Conservation (phyloP, 768 basidiomycete species). For the Psilocybe azurescens region DNA sequence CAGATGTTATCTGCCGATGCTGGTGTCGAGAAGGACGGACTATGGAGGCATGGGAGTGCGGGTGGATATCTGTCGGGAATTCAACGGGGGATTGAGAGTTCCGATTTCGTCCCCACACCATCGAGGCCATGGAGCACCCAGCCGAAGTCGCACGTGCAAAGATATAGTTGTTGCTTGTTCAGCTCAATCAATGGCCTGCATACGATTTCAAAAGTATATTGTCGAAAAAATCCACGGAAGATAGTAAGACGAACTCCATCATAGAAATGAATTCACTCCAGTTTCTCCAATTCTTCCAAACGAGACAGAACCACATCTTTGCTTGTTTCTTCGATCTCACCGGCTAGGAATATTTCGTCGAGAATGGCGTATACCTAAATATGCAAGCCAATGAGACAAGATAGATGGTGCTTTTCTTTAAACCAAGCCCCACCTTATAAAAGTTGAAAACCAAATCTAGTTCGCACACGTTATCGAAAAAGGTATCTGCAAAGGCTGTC, state of each 20-base stretch:
- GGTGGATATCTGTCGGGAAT: slow-evolving; percentile 23
- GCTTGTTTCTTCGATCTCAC: slow-evolving; percentile 98
- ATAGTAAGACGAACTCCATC: slow-evolving; percentile 16
- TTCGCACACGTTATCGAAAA: slow-evolving; percentile 99
- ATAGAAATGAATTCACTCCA: slow-evolving; percentile 59
- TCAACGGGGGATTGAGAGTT: slow-evolving; percentile 18
- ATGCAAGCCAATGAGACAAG: neutral
- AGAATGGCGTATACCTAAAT: slow-evolving; percentile 93
- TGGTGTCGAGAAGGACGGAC: slow-evolving; percentile 9
- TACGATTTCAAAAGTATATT: slow-evolving; percentile 4
- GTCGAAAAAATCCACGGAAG: slow-evolving; percentile 3
- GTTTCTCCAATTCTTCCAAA: slow-evolving; percentile 90
- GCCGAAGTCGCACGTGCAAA: neutral
- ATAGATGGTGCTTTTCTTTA: neutral
- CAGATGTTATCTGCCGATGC: slow-evolving; percentile 15
- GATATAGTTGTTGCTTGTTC: neutral
- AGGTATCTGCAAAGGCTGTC: slow-evolving; percentile 67
- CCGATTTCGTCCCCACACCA: neutral
- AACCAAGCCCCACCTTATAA: slow-evolving; percentile 62
- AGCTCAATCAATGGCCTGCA: neutral
- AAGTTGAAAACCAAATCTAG: slow-evolving; percentile 99
- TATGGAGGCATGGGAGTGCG: slow-evolving; percentile 10
- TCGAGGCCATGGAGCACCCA: neutral
- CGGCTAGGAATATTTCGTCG: slow-evolving; percentile 97
- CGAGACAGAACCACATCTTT: slow-evolving; percentile 94